Percentiles rank a stretch among this genome's conserved stretches.
Conservation (phyloP, 371 early-diverging fungal species). For the Mucor circinelloides region DNA sequence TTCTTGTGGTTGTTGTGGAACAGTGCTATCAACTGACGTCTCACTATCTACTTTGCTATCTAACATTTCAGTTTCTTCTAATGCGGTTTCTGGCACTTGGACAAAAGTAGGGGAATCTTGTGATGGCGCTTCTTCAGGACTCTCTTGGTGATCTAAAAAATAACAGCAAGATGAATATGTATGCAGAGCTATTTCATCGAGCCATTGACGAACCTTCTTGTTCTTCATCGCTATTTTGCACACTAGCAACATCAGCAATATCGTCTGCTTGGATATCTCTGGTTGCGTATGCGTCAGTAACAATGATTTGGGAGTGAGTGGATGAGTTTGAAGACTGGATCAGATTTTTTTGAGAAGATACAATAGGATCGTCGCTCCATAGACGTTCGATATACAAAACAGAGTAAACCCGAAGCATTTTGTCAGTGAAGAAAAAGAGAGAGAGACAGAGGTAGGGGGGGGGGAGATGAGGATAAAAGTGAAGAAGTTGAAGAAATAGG, state of each 20-base stretch:
- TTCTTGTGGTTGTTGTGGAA: neutral
- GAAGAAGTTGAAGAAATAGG: neutral
- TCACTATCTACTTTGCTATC: neutral
- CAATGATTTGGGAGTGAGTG: neutral
- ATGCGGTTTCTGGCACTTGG: neutral
- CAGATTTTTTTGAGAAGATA: neutral
- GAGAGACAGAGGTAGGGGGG: neutral
- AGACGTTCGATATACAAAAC: constrained; percentile 20
- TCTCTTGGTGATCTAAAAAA: neutral
- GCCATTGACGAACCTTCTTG: neutral
- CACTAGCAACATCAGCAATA: neutral
- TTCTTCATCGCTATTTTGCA: neutral
- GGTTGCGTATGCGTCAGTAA: neutral
- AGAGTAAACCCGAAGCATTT: constrained; percentile 28
- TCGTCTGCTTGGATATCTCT: neutral
- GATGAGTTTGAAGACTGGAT: neutral
- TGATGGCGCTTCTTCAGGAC: neutral
- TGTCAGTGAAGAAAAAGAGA: neutral
- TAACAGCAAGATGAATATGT: neutral
- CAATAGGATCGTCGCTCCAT: constrained; percentile 9
- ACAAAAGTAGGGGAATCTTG: neutral
- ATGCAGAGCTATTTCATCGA: neutral
- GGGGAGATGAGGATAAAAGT: too few species aligned
- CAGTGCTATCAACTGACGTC: neutral
- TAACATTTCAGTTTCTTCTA: neutral